Base-by-base conservation (phyloP, 2,329 filamentous ascomycete species). In the Parafenestella ontariensis region DNA sequence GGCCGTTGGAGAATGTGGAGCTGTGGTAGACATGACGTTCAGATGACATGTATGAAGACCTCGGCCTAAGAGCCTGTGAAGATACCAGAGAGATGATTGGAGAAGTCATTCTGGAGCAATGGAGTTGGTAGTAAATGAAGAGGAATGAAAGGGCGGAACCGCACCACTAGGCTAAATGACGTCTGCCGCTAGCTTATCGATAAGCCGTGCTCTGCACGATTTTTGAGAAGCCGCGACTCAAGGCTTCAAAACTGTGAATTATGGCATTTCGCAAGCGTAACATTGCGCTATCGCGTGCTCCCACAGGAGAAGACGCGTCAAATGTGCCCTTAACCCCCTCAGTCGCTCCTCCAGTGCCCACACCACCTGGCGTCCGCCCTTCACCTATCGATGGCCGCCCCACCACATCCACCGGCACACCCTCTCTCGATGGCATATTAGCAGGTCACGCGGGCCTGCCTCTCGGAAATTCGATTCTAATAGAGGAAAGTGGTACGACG, bases 401-500 rank as follows among this genome's bases (percentile, higher is more conserved):
- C 33, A 96, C 91, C 7, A 98, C 90, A 2, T 99, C 95, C 0
- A 98, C 95, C 0, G 95, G 95, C 20, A 94, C 92, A 0, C 83
- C 87, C 3, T 96, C 92, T 17, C 80, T 99, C 36, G 95, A 99
- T 70, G 86, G 86, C 54, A 82, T 96, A 17, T 81, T 99, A 1
- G 92, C 92, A 36, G 92, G 94, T 0, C 94, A 98, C 78, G 85
- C 88, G 4, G 95, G 95, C 0, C 81, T 98, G 4, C 87, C 91
- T 0, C 81, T 98, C 6, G 95, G 95, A 0, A 91, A 86, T 17
- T 90, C 88, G 0, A 71, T 98, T 1, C 78, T 99, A 5, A 80
- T 97, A 28, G 91, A 94, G 71, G 95, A 99, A 69, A 89, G 87
- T 52, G 94, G 94, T 0, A 96, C 94, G 0, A 99, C 95, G 0